Conservation (phyloP, 2,329 filamentous ascomycete genomes). For the Penicillium polonicum region DNA sequence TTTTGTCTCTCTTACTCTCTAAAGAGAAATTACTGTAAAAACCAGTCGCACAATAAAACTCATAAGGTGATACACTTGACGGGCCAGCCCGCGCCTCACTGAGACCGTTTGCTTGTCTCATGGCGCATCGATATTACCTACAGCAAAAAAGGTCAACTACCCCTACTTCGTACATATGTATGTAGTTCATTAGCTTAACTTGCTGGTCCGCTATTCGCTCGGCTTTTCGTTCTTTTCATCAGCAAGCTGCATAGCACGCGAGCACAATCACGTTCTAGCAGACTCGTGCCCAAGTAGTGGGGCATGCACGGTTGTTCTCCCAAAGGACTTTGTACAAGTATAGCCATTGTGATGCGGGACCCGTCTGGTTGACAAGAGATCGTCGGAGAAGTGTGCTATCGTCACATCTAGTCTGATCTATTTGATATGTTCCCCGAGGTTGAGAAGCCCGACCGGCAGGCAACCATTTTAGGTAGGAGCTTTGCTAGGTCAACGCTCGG, state of each 20-base stretch:
- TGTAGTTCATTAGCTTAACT: background rate
- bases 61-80: background rate
- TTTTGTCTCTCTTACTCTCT: background rate
- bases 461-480: background rate
- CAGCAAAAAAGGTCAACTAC: background rate
- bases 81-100: constrained; percentile 1
- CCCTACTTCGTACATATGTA: background rate
- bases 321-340: constrained; percentile 1
- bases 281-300: constrained; percentile 14
- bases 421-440: background rate
- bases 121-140: background rate
- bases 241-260: constrained; percentile 6
- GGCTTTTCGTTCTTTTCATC: background rate
- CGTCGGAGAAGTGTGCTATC: background rate
- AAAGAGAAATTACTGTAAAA: background rate
- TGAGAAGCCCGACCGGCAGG: background rate
- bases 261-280: constrained; percentile 6
- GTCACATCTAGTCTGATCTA: background rate
- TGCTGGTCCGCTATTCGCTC: background rate
- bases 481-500: background rate
- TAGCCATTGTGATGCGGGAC: constrained; percentile 7
- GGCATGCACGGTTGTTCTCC: constrained; percentile 13
- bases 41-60: background rate
- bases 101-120: constrained; percentile 16
- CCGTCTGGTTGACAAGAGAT: constrained; percentile 2